Base-by-base conservation (phyloP, 2,329 filamentous ascomycete species). In the Trichoderma brevicompactum region DNA sequence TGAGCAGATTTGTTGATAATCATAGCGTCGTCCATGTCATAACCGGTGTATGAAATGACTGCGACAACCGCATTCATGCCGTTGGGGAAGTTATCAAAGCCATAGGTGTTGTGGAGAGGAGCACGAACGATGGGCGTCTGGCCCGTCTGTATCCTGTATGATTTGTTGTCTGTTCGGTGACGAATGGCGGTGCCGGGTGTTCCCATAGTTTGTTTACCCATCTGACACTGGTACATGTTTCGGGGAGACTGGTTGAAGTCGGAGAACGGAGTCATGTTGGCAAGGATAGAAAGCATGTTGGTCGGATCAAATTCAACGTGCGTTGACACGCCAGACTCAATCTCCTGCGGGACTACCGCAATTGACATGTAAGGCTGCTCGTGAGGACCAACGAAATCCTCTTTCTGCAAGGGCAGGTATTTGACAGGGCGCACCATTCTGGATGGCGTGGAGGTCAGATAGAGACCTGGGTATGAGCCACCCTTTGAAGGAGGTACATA, bases 1-100 rank as follows among this genome's bases (percentile, higher is more conserved):
- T 97, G 92, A 2, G 94, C 89, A 19, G 93, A 97, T 78, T 98
- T 98, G 83, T 98, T 98, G 75, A 99, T 84, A 75, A 99, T 98
- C 94, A 98, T 98, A 76, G 95, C 95, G 80, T 99, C 95, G 83
- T 99, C 95, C 95, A 99, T 99, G 84, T 99, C 95, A 80, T 98
- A 99, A 59, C 94, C 95, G 2, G 94, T 98, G 78, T 99, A 99
- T 0, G 94, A 97, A 69, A 99, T 97, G 77, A 99, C 96, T 66
- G 95, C 95, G 66, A 99, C 95, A 44, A 98, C 89, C 8, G 93
- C 92, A 73, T 99, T 99, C 73, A 88, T 94, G 34, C 95, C 95
- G 75, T 98, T 97, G 63, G 95, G 95, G 78, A 97, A 99, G 79
- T 98, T 98, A 80, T 99, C 95, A 67, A 98, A 89, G 19, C 94